Conservation (phyloP, 768 basidiomycete genomes). For the Candolleomyces aberdarensis region DNA sequence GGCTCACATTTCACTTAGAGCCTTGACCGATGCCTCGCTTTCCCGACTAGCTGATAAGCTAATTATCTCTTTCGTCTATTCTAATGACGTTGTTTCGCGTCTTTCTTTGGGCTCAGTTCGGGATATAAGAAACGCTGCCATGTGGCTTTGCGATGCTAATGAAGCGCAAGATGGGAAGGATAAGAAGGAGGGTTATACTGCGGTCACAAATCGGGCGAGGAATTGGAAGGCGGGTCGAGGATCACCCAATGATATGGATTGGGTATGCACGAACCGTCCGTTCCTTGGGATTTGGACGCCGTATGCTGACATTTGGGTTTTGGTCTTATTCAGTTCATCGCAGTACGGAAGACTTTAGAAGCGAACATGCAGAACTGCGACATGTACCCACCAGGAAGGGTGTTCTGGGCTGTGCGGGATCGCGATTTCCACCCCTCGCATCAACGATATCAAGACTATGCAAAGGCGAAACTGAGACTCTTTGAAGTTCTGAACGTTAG, state of each 20-base stretch:
- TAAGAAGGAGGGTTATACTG: constrained; percentile 53
- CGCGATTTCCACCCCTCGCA: constrained; percentile 63
- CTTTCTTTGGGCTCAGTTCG: constrained; percentile 75
- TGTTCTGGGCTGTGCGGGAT: constrained; percentile 78
- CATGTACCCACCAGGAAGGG: constrained; percentile 74
- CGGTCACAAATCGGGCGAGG: constrained; percentile 46
- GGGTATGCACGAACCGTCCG: constrained; percentile 35
- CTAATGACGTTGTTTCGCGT: constrained; percentile 77
- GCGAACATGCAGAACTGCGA: constrained; percentile 76
- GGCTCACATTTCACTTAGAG: constrained; percentile 32
- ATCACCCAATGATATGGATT: constrained; percentile 50
- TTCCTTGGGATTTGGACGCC: background rate
- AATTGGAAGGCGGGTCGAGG: constrained; percentile 59
- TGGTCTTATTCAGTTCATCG: constrained; percentile 53
- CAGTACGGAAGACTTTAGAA: constrained; percentile 79
- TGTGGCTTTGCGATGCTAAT: constrained; percentile 80
- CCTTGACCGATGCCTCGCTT: constrained; percentile 59
- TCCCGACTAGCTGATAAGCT: constrained; percentile 58
- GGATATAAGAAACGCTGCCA: constrained; percentile 69
- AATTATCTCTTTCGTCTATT: constrained; percentile 77
- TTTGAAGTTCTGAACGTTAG: constrained; percentile 79
- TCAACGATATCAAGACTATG: constrained; percentile 22
- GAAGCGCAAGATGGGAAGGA: constrained; percentile 21
- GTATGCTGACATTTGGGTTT: constrained; percentile 2
- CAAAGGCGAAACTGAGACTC: constrained; percentile 56